These are phyloP conservation scores for Perkinsus marinus DNA, from an alignment of 169 alveolate species.

Conservation along the genomic window DNA sequence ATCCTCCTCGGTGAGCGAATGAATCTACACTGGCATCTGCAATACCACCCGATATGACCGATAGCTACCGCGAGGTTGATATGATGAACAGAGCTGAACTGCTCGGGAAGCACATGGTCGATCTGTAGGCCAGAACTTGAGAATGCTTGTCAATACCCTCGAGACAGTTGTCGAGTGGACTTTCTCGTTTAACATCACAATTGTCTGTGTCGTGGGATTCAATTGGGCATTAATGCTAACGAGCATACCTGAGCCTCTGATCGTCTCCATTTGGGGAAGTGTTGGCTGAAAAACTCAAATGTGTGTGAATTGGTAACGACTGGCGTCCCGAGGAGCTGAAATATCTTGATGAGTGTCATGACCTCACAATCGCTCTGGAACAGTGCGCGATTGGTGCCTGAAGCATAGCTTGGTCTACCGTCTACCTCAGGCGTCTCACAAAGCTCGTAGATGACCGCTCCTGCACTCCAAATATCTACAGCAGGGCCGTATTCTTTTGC, in stretches of 20 bases:
- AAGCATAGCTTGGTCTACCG: too few species aligned
- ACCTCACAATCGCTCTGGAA: slow-evolving; percentile 47
- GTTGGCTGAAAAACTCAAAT: not conserved
- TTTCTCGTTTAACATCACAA: not conserved
- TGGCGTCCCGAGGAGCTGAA: slow-evolving; percentile 51
- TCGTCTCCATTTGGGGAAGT: not conserved
- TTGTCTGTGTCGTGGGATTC: not conserved
- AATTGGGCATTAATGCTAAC: not conserved
- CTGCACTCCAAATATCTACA: slow-evolving; percentile 76
- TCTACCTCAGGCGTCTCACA: too few species aligned
- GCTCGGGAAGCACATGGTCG: not conserved
- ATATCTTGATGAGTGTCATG: slow-evolving; percentile 41
- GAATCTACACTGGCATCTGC: not conserved
- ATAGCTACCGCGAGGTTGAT: not conserved
- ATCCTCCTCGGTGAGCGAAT: not conserved
- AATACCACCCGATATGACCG: not conserved
- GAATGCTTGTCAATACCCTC: not conserved
- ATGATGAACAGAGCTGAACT: not conserved
- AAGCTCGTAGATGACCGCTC: slow-evolving; percentile 63
- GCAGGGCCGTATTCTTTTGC: slow-evolving; percentile 68
- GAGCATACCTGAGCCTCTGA: not conserved
- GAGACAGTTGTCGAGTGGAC: not conserved
- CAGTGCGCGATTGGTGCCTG: slow-evolving; percentile 10
- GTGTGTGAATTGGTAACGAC: not conserved
- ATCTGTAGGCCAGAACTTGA: not conserved